Conservation (phyloP, 257 asterid species). For the Ajuga chamaepitys region DNA sequence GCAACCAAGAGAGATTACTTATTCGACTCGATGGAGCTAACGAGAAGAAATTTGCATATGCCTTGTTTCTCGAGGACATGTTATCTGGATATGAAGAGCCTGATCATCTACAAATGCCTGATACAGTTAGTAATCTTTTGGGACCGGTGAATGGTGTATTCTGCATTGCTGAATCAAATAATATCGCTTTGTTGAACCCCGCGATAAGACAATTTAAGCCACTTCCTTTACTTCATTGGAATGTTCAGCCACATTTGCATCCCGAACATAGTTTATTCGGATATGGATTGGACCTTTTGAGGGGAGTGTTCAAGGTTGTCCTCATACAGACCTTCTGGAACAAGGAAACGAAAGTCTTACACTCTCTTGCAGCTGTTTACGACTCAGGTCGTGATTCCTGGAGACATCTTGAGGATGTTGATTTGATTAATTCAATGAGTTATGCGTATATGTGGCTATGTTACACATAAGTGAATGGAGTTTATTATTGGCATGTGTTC, state of each 20-base stretch:
- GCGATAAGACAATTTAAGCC: conserved; percentile 39
- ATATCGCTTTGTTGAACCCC: conserved; percentile 35
- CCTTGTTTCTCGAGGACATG: conserved; percentile 17
- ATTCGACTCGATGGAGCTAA: conserved; percentile 24
- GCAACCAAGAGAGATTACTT: conserved; percentile 24
- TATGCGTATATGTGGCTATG: conserved; percentile 19
- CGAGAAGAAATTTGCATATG: conserved; percentile 11
- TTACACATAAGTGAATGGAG: conserved; percentile 35
- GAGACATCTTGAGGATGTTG: conserved; percentile 30
- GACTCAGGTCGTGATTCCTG: conserved; percentile 31
- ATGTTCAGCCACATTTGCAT: conserved; percentile 10
- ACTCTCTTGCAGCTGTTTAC: conserved; percentile 25
- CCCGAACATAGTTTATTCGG: conserved; percentile 24
- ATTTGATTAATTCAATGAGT: conserved; percentile 15
- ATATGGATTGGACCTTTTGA: conserved; percentile 36
- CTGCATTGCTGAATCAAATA: conserved; percentile 7
- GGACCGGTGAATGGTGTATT: conserved; percentile 45
- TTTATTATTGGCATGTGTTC: conserved; percentile 37
- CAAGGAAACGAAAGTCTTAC: conserved; percentile 11
- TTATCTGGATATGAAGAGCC: conserved; percentile 20
- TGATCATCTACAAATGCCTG: conserved; percentile 22
- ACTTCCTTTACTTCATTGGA: conserved; percentile 19
- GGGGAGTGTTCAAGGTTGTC: conserved; percentile 31
- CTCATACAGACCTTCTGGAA: conserved; percentile 29
- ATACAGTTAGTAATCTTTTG: conserved; percentile 14